These are phyloP conservation scores for Amanita rimosa DNA, from an alignment of 768 basidiomycete species.

Conservation along the genomic window DNA sequence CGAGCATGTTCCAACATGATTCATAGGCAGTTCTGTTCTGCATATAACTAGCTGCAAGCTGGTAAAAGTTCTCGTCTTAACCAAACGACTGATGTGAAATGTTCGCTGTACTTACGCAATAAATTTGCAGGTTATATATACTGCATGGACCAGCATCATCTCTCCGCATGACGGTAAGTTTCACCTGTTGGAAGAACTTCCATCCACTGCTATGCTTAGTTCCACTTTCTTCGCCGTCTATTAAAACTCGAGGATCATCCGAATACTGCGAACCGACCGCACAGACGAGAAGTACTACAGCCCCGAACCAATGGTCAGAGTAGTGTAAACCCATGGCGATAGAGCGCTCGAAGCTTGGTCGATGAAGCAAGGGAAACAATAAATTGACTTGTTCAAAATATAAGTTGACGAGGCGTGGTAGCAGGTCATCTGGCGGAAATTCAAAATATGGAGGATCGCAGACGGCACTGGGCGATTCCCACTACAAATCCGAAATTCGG, in stretches of 20 bases:
- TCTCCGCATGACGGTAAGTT: slow-evolving; percentile 37
- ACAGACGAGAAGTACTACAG: slow-evolving; percentile 57
- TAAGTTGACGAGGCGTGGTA: slow-evolving; percentile 38
- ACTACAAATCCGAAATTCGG: slow-evolving; percentile 14
- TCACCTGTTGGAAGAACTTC: slow-evolving; percentile 58
- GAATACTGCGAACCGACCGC: slow-evolving; percentile 52
- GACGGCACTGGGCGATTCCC: slow-evolving; percentile 19
- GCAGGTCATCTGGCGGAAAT: slow-evolving; percentile 44
- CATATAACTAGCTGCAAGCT: slow-evolving; percentile 44
- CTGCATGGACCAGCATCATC: slow-evolving; percentile 50
- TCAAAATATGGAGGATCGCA: slow-evolving; percentile 16
- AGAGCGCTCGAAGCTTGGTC: slow-evolving; percentile 49
- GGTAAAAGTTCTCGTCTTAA: not conserved
- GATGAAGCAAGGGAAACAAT: slow-evolving; percentile 59
- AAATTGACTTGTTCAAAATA: slow-evolving; percentile 54
- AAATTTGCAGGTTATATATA: slow-evolving; percentile 67
- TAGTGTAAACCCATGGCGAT: slow-evolving; percentile 38
- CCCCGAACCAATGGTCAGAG: slow-evolving; percentile 39
- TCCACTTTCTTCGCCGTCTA: slow-evolving; percentile 26
- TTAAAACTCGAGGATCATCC: slow-evolving; percentile 43
- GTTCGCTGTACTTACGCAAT: slow-evolving; percentile 28
- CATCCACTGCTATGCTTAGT: slow-evolving; percentile 40
- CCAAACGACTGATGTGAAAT: not conserved
- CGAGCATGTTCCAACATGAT: slow-evolving; percentile 57
- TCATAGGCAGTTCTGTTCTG: slow-evolving; percentile 49